Evolutionary conservation across 192 early-diverging fungal species (phyloP).

Genomic region (Glomus cerebriforme): DNA sequence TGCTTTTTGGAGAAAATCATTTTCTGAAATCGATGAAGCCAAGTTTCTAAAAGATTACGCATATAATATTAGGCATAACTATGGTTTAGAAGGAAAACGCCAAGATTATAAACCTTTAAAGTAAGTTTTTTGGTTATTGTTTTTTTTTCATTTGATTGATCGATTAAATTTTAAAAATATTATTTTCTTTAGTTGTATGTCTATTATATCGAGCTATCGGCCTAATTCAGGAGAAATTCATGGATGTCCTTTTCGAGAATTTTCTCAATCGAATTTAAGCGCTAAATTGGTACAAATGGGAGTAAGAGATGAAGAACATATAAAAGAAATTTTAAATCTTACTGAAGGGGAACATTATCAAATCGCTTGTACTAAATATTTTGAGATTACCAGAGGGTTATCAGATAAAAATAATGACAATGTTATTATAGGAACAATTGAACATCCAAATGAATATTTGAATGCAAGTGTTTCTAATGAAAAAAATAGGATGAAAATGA

Average conservation of each 20-base stretch:
- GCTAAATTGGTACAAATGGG: slow-evolving; percentile 59
- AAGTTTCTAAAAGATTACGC: slow-evolving; percentile 92
- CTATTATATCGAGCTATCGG: slow-evolving; percentile 79
- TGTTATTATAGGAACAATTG: slow-evolving; percentile 63
- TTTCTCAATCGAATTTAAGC: slow-evolving; percentile 63
- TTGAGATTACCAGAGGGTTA: slow-evolving; percentile 62
- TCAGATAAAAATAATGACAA: slow-evolving; percentile 35
- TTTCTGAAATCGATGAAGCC: slow-evolving; percentile 78
- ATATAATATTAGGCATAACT: slow-evolving; percentile 95
- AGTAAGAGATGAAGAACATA: slow-evolving; percentile 57
- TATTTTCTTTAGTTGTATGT: slow-evolving; percentile 62
- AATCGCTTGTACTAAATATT: slow-evolving; percentile 89
- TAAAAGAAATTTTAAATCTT: slow-evolving; percentile 65
- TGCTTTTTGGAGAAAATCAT: slow-evolving; percentile 87
- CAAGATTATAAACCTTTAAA: slow-evolving; percentile 74
- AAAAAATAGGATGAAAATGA: not conserved
- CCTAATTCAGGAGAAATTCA: slow-evolving; percentile 87
- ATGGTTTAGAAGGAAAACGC: slow-evolving; percentile 92
- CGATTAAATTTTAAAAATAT: slow-evolving; percentile 1
- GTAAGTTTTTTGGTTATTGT: slow-evolving; percentile 33
- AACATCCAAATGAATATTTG: slow-evolving; percentile 95
- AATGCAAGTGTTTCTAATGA: slow-evolving; percentile 47
- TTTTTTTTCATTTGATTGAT: not conserved
- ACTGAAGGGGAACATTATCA: slow-evolving; percentile 82
- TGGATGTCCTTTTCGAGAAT: slow-evolving; percentile 94